Evolutionary conservation across 306 rosid genomes (phyloP).

Genomic region (Medicago arabica): DNA sequence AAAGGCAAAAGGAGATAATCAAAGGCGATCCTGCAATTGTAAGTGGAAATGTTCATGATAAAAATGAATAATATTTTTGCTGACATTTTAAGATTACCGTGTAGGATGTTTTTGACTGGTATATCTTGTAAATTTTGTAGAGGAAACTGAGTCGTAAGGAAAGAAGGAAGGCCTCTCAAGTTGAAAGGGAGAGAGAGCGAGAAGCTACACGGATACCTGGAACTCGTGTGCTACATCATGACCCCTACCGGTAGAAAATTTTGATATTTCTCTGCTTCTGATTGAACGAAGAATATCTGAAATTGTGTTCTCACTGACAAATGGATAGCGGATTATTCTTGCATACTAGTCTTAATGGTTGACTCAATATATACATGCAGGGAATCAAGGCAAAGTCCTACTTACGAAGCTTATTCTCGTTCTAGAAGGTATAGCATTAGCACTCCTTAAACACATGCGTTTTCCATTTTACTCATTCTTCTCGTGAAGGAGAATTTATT

Average conservation of each 20-base stretch:
- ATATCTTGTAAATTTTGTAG: constrained; percentile 48
- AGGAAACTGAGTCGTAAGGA: constrained; percentile 98
- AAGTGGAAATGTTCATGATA: constrained; percentile 49
- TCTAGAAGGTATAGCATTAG: constrained; percentile 68
- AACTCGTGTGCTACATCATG: constrained; percentile 81
- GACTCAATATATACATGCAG: constrained; percentile 54
- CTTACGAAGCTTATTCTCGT: constrained; percentile 95
- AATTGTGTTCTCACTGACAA: constrained; percentile 32
- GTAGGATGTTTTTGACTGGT: constrained; percentile 27
- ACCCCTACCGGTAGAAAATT: constrained; percentile 85
- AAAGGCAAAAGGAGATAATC: constrained; percentile 92
- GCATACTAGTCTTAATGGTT: constrained; percentile 27
- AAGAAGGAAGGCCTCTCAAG: constrained; percentile 95
- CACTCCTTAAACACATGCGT: not conserved
- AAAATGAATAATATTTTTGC: constrained; percentile 12
- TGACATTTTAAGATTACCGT: constrained; percentile 24
- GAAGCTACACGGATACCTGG: constrained; percentile 78
- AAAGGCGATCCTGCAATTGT: constrained; percentile 98
- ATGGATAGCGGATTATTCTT: constrained; percentile 13
- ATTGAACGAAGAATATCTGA: constrained; percentile 38
- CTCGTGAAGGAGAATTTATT: not conserved
- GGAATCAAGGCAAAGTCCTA: constrained; percentile 93
- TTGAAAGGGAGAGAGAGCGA: constrained; percentile 96
- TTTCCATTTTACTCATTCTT: constrained; percentile 21
- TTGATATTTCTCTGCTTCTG: constrained; percentile 18